A percentile compares a stretch with the other conserved stretches of the same genome.
Evolutionary conservation across 2,329 filamentous ascomycete genomes (phyloP).

Genomic region (Sarocladium kiliense): DNA sequence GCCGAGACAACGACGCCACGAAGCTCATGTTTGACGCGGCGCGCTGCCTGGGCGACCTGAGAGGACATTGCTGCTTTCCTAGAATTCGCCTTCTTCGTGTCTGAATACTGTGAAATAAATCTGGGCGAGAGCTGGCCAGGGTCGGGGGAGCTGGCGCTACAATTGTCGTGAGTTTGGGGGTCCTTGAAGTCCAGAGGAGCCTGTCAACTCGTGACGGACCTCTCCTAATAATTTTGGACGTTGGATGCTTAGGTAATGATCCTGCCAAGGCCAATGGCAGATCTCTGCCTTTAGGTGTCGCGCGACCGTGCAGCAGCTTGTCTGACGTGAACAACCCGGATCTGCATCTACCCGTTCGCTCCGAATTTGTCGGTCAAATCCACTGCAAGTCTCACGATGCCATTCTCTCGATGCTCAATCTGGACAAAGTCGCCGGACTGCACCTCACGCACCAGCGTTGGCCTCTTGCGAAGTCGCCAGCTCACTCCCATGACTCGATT

Average conservation of each 20-base stretch:
- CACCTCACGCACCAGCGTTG: background rate
- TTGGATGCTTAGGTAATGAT: background rate
- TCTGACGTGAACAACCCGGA: background rate
- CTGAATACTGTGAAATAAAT: background rate
- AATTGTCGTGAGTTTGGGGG: background rate
- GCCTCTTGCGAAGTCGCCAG: background rate
- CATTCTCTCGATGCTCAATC: background rate
- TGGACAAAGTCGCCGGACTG: background rate
- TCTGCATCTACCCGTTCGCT: background rate
- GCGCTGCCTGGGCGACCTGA: slow-evolving; percentile 34
- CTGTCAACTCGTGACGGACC: background rate
- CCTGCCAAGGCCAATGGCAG: background rate
- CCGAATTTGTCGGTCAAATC: background rate
- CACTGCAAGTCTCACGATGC: background rate
- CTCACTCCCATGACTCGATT: background rate
- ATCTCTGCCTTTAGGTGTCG: background rate
- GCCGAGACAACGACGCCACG: slow-evolving; percentile 72
- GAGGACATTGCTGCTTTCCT: slow-evolving; percentile 29
- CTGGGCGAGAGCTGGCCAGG: background rate
- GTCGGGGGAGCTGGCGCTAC: background rate
- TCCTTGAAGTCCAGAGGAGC: background rate
- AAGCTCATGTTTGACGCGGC: slow-evolving; percentile 44
- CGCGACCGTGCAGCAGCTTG: background rate
- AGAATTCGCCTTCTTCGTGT: background rate
- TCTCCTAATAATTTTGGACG: background rate